Base-by-base conservation (phyloP, 805 yeast genomes). In the Candida mattraensis region DNA sequence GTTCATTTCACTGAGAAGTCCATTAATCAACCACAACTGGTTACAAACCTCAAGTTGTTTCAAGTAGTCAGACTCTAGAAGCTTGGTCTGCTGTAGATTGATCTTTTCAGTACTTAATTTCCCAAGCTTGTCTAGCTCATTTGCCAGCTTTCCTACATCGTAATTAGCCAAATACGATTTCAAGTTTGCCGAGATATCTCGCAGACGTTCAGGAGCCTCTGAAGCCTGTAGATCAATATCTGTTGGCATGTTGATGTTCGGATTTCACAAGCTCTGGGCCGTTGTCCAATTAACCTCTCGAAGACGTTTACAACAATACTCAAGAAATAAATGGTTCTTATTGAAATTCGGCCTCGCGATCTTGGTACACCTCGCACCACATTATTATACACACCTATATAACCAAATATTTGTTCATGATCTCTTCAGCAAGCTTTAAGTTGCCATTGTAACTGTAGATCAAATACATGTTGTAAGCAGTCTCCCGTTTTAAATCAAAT, bases 381-480 rank as follows among this genome's bases (percentile, higher is more conserved):
- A 33, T 23, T 35, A 24, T 11, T 35, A 17, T 27, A 30, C 16
- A 28, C 14, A 18, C 19, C 24, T 31, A 58, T 12, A 60, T 42
- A 24, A 44, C 54, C 30, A 91, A 64, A 58, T 84, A 82, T 53
- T 70, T 63, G 34, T 81, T 83, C 63, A 87, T 78, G 14, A 89
- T 56, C 24, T 64, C 60, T 37, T 76, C 69, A 0, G 96, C 89
- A 27, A 81, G 64, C 35, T 62, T 63, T 9, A 76, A 63, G 53
- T 89, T 89, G 4, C 94, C 95, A 54, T 81, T 81, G 45, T 74
- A 67, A 39, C 78, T 79, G 60, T 87, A 91, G 16, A 91, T 83
- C 50, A 82, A 68, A 20, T 80, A 71, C 48, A 88, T 63, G 53
- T 91, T 91, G 54, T 89, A 87, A 1, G 97, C 97, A 0, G 96